Conservation (phyloP, 2,329 filamentous ascomycete genomes). For the Colletotrichum tanaceti region DNA sequence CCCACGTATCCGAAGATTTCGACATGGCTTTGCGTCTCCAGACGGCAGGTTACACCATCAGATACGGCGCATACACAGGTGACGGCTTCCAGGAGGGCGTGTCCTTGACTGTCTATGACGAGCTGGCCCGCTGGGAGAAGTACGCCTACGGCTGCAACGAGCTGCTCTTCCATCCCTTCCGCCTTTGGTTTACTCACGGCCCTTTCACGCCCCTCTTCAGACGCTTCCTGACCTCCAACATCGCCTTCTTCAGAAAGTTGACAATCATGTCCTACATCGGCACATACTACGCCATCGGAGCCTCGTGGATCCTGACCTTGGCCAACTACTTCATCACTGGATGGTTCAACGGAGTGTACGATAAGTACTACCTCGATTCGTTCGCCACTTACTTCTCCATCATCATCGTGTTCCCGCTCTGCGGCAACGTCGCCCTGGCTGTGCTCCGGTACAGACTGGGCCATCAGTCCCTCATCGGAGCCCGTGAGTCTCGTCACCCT, state of each 20-base stretch:
- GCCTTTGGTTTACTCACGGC: constrained; percentile 69
- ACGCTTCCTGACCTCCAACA: constrained; percentile 69
- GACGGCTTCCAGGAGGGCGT: constrained; percentile 80
- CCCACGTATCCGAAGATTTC: constrained; percentile 81
- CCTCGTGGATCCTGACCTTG: constrained; percentile 73
- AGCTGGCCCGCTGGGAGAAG: constrained; percentile 78
- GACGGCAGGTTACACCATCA: constrained; percentile 73
- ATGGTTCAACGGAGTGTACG: constrained; percentile 75
- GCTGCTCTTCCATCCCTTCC: constrained; percentile 75
- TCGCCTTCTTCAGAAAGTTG: constrained; percentile 74
- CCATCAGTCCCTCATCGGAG: constrained; percentile 61
- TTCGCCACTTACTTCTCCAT: constrained; percentile 74
- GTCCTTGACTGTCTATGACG: constrained; percentile 78
- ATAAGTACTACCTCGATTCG: constrained; percentile 75
- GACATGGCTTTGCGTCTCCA: constrained; percentile 80
- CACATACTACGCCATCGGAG: constrained; percentile 74
- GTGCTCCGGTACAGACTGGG: constrained; percentile 71
- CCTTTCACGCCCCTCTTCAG: constrained; percentile 75
- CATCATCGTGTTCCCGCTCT: constrained; percentile 71
- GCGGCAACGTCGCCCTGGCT: constrained; percentile 71
- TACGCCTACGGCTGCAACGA: constrained; percentile 79
- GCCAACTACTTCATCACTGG: constrained; percentile 79
- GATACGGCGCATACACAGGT: constrained; percentile 75
- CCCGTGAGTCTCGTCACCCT: constrained; percentile 48
- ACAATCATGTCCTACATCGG: constrained; percentile 78